phyloP scores from a whole-genome alignment of 1,139 yeast species.

The Diutina siamensis region DNA sequence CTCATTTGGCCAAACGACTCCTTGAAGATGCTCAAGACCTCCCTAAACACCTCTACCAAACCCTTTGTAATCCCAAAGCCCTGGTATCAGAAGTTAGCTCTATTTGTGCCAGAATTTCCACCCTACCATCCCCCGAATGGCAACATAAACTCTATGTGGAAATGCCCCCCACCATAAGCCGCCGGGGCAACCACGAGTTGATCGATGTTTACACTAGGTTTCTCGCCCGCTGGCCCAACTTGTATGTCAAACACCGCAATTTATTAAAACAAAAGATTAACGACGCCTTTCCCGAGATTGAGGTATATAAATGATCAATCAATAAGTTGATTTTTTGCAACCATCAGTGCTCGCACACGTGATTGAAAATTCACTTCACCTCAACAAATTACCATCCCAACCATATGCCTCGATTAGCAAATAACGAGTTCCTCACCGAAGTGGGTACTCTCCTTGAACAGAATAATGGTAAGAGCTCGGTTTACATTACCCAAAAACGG shows the following conservation, averaged over 20 bases:
- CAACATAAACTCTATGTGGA: not conserved
- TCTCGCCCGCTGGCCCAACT: no score
- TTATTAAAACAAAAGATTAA: no score
- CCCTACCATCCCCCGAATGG: not conserved
- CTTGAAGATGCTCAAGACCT: not conserved
- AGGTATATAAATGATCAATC: no score
- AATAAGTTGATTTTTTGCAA: not conserved
- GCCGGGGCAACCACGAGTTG: no score
- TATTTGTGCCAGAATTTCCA: not conserved
- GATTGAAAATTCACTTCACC: not conserved
- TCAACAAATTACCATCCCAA: no score
- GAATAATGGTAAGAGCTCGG: conserved; percentile 29
- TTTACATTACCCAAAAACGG: conserved; percentile 34
- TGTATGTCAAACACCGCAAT: no score
- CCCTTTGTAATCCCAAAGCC: not conserved
- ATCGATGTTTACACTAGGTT: no score
- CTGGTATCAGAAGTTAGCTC: not conserved
- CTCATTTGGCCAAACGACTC: not conserved
- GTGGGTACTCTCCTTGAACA: conserved; percentile 17
- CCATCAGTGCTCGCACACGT: not conserved
- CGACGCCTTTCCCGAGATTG: no score
- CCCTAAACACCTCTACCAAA: not conserved
- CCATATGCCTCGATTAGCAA: conserved; percentile 28
- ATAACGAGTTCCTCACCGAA: conserved; percentile 25
- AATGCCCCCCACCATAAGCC: no score